Percentiles rank a stretch among this genome's conserved stretches.
Conservation (phyloP, 2,329 filamentous ascomycete genomes). For the Penicillium sp. region DNA sequence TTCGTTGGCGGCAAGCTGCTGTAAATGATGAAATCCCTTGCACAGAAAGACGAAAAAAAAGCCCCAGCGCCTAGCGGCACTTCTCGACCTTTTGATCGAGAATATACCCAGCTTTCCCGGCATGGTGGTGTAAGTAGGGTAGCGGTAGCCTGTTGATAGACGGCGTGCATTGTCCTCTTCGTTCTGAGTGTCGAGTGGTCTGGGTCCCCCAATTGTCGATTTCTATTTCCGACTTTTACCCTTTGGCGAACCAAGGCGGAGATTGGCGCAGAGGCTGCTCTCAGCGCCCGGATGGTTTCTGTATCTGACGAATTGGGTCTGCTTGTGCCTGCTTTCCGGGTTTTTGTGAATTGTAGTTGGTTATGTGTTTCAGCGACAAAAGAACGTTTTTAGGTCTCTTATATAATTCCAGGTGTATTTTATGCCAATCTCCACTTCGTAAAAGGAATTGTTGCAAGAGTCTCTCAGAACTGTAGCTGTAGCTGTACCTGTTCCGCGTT, state of each 20-base stretch:
- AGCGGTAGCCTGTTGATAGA: constrained; percentile 33
- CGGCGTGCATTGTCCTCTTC: constrained; percentile 24
- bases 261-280: constrained; percentile 5
- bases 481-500: neutral
- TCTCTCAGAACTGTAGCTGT: neutral
- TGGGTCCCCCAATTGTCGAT: neutral
- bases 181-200: constrained; percentile 10
- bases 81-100: neutral
- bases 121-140: constrained; percentile 28
- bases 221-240: constrained; percentile 5
- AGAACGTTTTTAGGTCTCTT: constrained; percentile 20
- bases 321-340: constrained; percentile 11
- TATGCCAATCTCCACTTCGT: neutral
- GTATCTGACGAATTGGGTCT: constrained; percentile 14
- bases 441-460: neutral
- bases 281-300: constrained; percentile 7
- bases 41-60: constrained; percentile 16
- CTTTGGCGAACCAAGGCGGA: constrained; percentile 10
- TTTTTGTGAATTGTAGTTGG: constrained; percentile 20
- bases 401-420: neutral
- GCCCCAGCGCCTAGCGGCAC: neutral
- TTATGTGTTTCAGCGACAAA: constrained; percentile 31
- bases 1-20: constrained; percentile 72
- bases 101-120: constrained; percentile 3
- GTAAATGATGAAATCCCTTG: constrained; percentile 32